These are phyloP conservation scores for Conoideocrella luteorostrata DNA, from an alignment of 2,329 filamentous ascomycete genomes.

Conservation along the genomic window DNA sequence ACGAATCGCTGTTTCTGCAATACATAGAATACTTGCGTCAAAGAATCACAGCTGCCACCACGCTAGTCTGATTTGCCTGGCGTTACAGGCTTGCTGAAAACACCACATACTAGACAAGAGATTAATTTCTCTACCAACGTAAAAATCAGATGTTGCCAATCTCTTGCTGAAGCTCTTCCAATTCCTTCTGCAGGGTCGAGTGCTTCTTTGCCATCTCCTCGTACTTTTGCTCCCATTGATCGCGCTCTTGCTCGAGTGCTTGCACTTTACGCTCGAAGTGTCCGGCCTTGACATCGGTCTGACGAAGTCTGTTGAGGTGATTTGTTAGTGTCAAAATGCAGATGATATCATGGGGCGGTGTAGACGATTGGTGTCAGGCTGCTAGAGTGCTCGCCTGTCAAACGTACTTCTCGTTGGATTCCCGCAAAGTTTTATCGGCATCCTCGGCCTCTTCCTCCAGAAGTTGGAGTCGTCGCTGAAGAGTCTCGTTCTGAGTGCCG, in stretches of 20 bases:
- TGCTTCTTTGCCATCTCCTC: constrained; percentile 96
- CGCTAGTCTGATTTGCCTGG: not conserved
- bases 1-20: constrained; percentile 22
- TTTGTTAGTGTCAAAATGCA: constrained; percentile 12
- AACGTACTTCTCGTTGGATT: constrained; percentile 95
- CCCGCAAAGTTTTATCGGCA: constrained; percentile 90
- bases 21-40: constrained; percentile 18
- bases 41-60: constrained; percentile 9
- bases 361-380: not conserved
- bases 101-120: constrained; percentile 8
- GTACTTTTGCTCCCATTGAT: constrained; percentile 96
- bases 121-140: constrained; percentile 14
- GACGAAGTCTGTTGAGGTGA: constrained; percentile 66
- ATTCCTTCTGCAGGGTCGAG: constrained; percentile 74
- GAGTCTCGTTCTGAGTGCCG: constrained; percentile 83
- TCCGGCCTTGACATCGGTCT: constrained; percentile 98
- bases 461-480: constrained; percentile 87
- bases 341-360: not conserved
- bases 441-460: constrained; percentile 97
- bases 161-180: constrained; percentile 84
- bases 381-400: constrained; percentile 1
- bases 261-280: constrained; percentile 99
- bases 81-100: not conserved
- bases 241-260: constrained; percentile 83
- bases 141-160: constrained; percentile 79